Evolutionary conservation across 75 land plant genomes (phyloP).

Genomic region (Selaginella tamariscina): DNA sequence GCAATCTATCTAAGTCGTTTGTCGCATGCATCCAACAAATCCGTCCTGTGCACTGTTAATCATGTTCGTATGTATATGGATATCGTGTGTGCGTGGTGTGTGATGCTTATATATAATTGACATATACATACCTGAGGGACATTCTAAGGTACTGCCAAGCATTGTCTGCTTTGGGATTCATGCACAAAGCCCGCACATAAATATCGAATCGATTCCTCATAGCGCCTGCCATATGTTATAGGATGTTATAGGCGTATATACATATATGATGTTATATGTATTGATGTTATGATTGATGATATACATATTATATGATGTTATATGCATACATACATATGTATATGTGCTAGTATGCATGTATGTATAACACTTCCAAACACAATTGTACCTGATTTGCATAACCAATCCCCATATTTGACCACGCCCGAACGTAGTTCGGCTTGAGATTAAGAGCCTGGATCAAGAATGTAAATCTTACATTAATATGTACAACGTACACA

Average conservation of each 20-base stretch:
- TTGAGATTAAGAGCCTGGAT: constrained; percentile 83
- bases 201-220: constrained; percentile 83
- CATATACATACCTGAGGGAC: constrained; percentile 56
- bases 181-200: constrained; percentile 83
- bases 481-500: no score
- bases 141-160: constrained; percentile 93
- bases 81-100: neutral
- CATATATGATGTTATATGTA: no score
- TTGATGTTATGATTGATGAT: no score
- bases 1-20: constrained; percentile 63
- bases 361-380: no score
- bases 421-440: constrained; percentile 97
- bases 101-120: neutral
- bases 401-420: constrained; percentile 99
- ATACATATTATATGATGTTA: no score
- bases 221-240: constrained; percentile 46
- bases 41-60: constrained; percentile 24
- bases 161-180: constrained; percentile 98
- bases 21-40: constrained; percentile 83
- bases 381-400: constrained; percentile 68
- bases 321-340: no score
- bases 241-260: no score
- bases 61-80: neutral
- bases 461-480: no score
- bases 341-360: no score